Evolutionary conservation across 306 rosid genomes (phyloP).

Genomic region (Malus fusca): DNA sequence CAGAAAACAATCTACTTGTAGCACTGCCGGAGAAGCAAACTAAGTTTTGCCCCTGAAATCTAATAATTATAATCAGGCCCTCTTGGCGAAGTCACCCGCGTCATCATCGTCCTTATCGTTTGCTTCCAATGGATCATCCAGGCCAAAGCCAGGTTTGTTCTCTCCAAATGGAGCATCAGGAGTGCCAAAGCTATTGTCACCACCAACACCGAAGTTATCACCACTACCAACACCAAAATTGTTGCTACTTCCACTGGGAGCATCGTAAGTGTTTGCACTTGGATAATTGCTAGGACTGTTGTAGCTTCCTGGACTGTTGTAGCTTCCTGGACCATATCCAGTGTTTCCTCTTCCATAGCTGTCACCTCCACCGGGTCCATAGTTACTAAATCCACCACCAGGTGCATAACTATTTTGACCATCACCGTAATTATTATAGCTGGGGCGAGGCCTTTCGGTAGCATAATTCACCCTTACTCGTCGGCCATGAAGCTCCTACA

Average conservation of each 20-base stretch:
- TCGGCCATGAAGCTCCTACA: constrained; percentile 90
- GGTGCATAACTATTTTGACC: constrained; percentile 27
- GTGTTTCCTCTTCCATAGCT: constrained; percentile 19
- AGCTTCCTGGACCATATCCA: constrained; percentile 17
- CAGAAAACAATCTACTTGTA: constrained; percentile 3
- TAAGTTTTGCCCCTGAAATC: not conserved
- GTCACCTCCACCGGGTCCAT: constrained; percentile 4
- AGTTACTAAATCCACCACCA: constrained; percentile 4
- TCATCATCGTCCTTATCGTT: constrained; percentile 46
- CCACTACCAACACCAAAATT: not conserved
- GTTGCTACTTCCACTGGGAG: constrained; percentile 23
- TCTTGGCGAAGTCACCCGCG: constrained; percentile 42
- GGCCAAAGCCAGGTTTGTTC: not conserved
- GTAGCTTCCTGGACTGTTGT: constrained; percentile 18
- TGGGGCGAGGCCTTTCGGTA: constrained; percentile 50
- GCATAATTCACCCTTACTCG: constrained; percentile 73
- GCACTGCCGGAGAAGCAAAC: not conserved
- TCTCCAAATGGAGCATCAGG: constrained; percentile 10
- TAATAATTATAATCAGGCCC: constrained; percentile 44
- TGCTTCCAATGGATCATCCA: constrained; percentile 26
- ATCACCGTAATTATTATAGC: constrained; percentile 22
- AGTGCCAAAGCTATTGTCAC: constrained; percentile 13
- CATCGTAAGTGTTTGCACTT: constrained; percentile 18
- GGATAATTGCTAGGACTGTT: constrained; percentile 24
- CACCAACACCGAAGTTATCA: not conserved